Percentiles rank a stretch among this genome's conserved stretches.
phyloP scores from a whole-genome alignment of 768 basidiomycete genomes.

The Galerina sulciceps region DNA sequence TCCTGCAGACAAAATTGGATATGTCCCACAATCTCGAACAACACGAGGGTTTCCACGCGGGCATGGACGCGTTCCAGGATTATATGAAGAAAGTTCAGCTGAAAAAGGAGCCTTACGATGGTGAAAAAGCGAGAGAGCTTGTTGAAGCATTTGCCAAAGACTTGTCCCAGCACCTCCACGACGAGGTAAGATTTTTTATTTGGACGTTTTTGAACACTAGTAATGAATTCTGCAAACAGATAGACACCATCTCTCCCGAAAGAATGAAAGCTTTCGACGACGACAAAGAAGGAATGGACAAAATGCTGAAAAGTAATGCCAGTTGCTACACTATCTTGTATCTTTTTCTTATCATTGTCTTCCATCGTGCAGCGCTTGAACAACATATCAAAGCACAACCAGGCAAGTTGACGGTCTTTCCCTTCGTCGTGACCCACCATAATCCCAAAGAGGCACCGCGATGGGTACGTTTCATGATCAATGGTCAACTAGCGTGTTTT shows the following conservation, averaged over 20 bases:
- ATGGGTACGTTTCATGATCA: slow-evolving; percentile 20
- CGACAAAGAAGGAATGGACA: slow-evolving; percentile 3
- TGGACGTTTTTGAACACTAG: neutral
- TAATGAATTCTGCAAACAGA: slow-evolving; percentile 10
- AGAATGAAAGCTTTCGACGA: slow-evolving; percentile 16
- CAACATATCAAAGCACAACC: slow-evolving; percentile 23
- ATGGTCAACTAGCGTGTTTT: neutral
- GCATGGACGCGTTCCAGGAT: slow-evolving; percentile 20
- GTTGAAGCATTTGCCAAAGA: slow-evolving; percentile 24
- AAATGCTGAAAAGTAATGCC: slow-evolving; percentile 10
- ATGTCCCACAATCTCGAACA: slow-evolving; percentile 31
- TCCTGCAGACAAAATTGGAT: slow-evolving; percentile 23
- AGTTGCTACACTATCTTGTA: neutral
- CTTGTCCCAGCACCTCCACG: slow-evolving; percentile 28
- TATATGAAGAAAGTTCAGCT: slow-evolving; percentile 20
- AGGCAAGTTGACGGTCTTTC: slow-evolving; percentile 16
- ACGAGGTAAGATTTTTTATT: slow-evolving; percentile 24
- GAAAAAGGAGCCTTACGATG: slow-evolving; percentile 8
- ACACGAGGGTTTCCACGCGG: slow-evolving; percentile 24
- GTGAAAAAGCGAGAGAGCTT: slow-evolving; percentile 15
- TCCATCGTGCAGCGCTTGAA: slow-evolving; percentile 14
- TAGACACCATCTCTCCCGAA: slow-evolving; percentile 24
- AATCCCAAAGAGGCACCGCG: slow-evolving; percentile 18
- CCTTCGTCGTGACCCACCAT: slow-evolving; percentile 24
- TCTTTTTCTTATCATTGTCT: neutral